Conservation (phyloP, 257 asterid genomes). For the Paulownia fortunei region DNA sequence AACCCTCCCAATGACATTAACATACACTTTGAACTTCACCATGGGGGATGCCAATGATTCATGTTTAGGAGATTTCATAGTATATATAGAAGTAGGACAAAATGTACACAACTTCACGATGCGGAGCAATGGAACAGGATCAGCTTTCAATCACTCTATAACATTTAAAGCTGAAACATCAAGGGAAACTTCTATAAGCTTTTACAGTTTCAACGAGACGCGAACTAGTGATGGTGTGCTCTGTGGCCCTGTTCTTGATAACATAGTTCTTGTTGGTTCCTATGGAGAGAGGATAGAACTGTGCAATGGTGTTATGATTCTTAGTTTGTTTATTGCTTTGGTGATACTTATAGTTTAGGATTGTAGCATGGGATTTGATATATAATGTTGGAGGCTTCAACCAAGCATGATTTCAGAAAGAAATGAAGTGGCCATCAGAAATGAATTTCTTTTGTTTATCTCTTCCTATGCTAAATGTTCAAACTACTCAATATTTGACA, state of each 20-base stretch:
- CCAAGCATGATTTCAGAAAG: background rate
- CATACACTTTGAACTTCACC: slow-evolving; percentile 35
- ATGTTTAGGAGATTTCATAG: slow-evolving; percentile 30
- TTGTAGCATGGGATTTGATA: background rate
- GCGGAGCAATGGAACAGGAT: slow-evolving; percentile 29
- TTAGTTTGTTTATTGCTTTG: slow-evolving; percentile 13
- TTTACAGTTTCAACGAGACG: slow-evolving; percentile 31
- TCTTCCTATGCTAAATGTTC: too few relatives aligned
- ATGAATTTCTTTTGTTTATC: too few relatives aligned
- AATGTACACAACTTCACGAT: slow-evolving; percentile 22
- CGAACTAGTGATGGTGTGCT: slow-evolving; percentile 22
- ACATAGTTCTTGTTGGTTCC: slow-evolving; percentile 13
- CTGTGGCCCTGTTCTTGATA: slow-evolving; percentile 39
- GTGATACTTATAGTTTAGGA: background rate
- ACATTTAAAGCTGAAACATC: background rate
- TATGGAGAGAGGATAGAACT: slow-evolving; percentile 3
- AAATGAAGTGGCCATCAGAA: background rate
- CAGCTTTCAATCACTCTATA: slow-evolving; percentile 10
- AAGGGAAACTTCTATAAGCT: background rate
- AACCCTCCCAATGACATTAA: background rate
- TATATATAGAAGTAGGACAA: slow-evolving; percentile 19
- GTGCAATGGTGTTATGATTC: background rate
- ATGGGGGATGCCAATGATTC: slow-evolving; percentile 41
- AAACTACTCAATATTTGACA: too few relatives aligned
- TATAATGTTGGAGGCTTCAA: background rate